These are phyloP conservation scores for Globisporangium lucens DNA, from an alignment of 352 stramenopile species.

Conservation along the genomic window DNA sequence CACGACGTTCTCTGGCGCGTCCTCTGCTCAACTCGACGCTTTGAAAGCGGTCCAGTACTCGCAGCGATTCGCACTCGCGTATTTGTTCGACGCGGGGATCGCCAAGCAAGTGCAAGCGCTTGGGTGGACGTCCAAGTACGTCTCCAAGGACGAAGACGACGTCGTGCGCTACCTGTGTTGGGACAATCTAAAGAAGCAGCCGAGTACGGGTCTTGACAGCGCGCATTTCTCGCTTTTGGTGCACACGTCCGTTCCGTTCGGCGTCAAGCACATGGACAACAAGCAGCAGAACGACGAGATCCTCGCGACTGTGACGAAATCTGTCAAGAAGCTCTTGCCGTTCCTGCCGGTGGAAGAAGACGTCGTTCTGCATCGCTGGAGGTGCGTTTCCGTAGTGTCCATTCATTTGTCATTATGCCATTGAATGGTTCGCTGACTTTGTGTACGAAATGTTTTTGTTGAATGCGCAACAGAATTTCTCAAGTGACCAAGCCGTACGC, in stretches of 20 bases:
- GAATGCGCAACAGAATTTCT: conserved; percentile 39
- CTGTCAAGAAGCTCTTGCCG: conserved; percentile 49
- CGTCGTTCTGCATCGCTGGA: conserved; percentile 59
- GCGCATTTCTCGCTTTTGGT: conserved; percentile 41
- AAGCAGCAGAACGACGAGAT: conserved; percentile 53
- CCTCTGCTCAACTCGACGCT: conserved; percentile 24
- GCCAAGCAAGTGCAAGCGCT: conserved; percentile 33
- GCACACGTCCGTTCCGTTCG: conserved; percentile 66
- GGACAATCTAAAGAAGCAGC: conserved; percentile 66
- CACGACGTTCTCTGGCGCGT: conserved; percentile 26
- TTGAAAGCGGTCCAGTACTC: conserved; percentile 59
- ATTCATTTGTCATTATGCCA: neutral
- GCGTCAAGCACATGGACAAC: conserved; percentile 53
- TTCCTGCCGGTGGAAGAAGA: conserved; percentile 49
- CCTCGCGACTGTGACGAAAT: conserved; percentile 42
- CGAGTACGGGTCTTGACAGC: conserved; percentile 1
- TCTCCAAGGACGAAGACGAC: conserved; percentile 46
- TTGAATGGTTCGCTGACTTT: neutral
- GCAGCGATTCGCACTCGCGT: conserved; percentile 63
- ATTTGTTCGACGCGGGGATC: conserved; percentile 53
- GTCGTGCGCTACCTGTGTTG: conserved; percentile 76
- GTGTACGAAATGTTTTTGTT: neutral
- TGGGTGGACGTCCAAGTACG: conserved; percentile 67
- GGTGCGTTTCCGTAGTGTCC: conserved; percentile 23
- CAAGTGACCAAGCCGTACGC: conserved; percentile 52